Base-by-base conservation (phyloP, 306 rosid species). In the Lathyrus tuberosus region DNA sequence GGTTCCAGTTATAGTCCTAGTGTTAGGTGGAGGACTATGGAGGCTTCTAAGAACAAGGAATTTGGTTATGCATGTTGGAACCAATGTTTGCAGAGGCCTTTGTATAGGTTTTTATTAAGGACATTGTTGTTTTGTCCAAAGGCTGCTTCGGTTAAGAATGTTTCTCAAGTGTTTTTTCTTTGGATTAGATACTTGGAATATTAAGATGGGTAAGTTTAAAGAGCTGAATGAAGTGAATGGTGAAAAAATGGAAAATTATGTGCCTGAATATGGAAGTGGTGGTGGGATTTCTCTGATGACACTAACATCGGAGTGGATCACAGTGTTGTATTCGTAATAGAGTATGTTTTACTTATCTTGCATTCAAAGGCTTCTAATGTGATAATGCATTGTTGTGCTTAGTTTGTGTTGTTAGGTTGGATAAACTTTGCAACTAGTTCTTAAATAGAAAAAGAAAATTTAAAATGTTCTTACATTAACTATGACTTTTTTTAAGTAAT, bases 41-140 rank as follows among this genome's bases (percentile, higher is more conserved):
- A 75, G 62, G 68, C 20, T 47, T 40, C 24, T 4, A 67, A 56
- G 61, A n/a, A 30, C 13, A 75, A 75, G 79, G 79, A 75, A 33
- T 56, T 74, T 6, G 73, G 51, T 5, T 68, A 52, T 2, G 91
- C 89, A 40, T 81, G 86, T 60, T 89, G 92, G 95, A 83, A 92
- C 62, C 79, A 73, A 10, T 49, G 80, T 69, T 78, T 87, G 71
- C 97, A 89, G 86, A 80, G 97, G 80, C 92, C 96, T n/a, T 68
- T 92, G 43, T 92, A 89, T 71, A 76, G 97, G 79, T 92, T 80
- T 65, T 58, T 87, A 72, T 69, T 89, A 85, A 86, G 97, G 80
- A 79, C 92, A 1, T 87, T 89, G 69, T 76, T 92, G 83, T 89
- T 86, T 63, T 86, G 81, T 42, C 96, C 97, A 0, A 64, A 83